These are phyloP conservation scores for Nyssa sinensis DNA, from an alignment of 148 eudicot species.

Conservation along the genomic window DNA sequence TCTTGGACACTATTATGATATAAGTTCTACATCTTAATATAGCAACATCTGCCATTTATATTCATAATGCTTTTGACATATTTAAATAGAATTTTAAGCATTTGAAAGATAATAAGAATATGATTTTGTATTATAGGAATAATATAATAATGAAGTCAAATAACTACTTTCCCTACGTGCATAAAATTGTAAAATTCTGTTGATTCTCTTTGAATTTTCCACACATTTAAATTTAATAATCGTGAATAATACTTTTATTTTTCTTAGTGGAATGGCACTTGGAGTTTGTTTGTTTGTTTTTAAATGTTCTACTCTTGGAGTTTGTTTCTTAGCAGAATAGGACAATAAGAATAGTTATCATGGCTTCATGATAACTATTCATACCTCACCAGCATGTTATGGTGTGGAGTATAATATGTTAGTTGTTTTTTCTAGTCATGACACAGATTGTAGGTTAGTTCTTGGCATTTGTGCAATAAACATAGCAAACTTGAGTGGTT, in stretches of 20 bases:
- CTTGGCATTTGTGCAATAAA: not conserved
- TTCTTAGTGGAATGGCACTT: not conserved
- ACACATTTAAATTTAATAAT: not conserved
- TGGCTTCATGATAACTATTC: not conserved
- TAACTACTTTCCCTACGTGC: not conserved
- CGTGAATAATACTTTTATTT: not conserved
- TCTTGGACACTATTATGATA: not conserved
- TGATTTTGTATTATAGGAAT: not conserved
- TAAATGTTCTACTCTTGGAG: not conserved
- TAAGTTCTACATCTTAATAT: not conserved
- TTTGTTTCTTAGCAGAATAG: not conserved
- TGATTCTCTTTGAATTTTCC: not conserved
- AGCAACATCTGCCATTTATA: not conserved
- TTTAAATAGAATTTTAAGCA: not conserved
- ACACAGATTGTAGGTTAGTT: too few relatives aligned
- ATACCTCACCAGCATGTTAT: not conserved
- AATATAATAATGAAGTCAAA: not conserved
- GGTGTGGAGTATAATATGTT: not conserved
- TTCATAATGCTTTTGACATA: not conserved
- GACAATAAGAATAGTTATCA: not conserved
- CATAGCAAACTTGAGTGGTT: not conserved
- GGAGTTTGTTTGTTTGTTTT: not conserved
- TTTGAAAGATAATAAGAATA: too few relatives aligned
- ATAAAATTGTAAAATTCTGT: not conserved
- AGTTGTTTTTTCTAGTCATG: not conserved